Evolutionary conservation across 2,329 filamentous ascomycete species (phyloP).

Genomic region (Phoma sp.): DNA sequence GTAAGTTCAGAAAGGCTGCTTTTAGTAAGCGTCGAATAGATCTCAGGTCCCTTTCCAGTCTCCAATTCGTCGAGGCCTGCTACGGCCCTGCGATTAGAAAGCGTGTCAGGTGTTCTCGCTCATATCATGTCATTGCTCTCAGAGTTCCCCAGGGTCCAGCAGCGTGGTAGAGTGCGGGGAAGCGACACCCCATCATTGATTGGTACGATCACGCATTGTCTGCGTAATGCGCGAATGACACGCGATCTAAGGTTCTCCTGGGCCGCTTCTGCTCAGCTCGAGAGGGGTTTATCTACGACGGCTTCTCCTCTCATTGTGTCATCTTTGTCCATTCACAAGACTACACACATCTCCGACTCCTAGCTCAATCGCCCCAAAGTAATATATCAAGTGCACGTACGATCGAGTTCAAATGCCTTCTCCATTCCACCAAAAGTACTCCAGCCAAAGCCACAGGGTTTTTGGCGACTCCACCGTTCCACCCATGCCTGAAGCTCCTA

Average conservation of each 20-base stretch:
- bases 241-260: slow-evolving; percentile 23
- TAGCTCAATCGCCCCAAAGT: neutral
- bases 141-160: slow-evolving; percentile 33
- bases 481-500: slow-evolving; percentile 44
- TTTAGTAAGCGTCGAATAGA: neutral
- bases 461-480: slow-evolving; percentile 39
- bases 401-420: slow-evolving; percentile 40
- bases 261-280: slow-evolving; percentile 25
- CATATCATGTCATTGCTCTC: slow-evolving; percentile 34
- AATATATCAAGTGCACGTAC: neutral
- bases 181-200: slow-evolving; percentile 35
- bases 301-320: neutral
- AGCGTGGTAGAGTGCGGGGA: slow-evolving; percentile 41
- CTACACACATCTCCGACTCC: neutral
- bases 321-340: neutral
- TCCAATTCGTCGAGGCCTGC: slow-evolving; percentile 20
- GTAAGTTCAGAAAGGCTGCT: neutral
- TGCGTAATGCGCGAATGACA: slow-evolving; percentile 44
- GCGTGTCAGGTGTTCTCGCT: neutral
- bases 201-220: slow-evolving; percentile 44
- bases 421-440: slow-evolving; percentile 50
- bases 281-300: slow-evolving; percentile 24
- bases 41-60: neutral
- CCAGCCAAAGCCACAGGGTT: slow-evolving; percentile 42
- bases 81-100: neutral